Conservation (phyloP, 225 moss, liverwort and hornwort species). For the Thuidium tamariscinum region DNA sequence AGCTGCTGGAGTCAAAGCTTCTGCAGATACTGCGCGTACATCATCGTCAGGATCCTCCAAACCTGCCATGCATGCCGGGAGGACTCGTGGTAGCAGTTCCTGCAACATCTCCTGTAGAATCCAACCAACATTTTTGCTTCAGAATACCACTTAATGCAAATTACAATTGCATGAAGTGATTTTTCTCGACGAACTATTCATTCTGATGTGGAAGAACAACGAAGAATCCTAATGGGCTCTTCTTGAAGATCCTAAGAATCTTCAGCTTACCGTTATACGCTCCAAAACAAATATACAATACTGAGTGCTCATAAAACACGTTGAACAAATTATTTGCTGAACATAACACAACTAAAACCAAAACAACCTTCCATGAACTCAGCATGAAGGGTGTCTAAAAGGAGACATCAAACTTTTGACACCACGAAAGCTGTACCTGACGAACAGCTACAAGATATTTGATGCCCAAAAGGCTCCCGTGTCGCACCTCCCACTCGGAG, state of each 20-base stretch:
- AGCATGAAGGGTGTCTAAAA: background rate
- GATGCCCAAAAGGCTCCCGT: conserved; percentile 87
- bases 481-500: conserved; percentile 90
- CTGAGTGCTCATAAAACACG: background rate
- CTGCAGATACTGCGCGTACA: conserved; percentile 89
- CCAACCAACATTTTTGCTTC: conserved; percentile 48
- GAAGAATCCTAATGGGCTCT: background rate
- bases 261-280: background rate
- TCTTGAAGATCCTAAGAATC: background rate
- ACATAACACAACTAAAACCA: background rate
- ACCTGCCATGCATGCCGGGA: conserved; percentile 90
- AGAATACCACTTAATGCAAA: background rate
- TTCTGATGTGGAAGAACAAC: background rate
- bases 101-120: conserved; percentile 71
- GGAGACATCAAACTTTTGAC: background rate
- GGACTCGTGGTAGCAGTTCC: conserved; percentile 74
- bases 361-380: background rate
- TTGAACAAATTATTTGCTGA: background rate
- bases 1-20: conserved; percentile 87
- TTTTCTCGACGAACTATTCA: background rate
- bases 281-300: background rate
- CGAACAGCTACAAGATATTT: conserved; percentile 91
- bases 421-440: conserved; percentile 15
- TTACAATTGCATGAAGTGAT: background rate
- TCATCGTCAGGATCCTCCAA: conserved; percentile 90